Evolutionary conservation across 208 protist species (phyloP).

Genomic region (Trypanosoma platydactyli): DNA sequence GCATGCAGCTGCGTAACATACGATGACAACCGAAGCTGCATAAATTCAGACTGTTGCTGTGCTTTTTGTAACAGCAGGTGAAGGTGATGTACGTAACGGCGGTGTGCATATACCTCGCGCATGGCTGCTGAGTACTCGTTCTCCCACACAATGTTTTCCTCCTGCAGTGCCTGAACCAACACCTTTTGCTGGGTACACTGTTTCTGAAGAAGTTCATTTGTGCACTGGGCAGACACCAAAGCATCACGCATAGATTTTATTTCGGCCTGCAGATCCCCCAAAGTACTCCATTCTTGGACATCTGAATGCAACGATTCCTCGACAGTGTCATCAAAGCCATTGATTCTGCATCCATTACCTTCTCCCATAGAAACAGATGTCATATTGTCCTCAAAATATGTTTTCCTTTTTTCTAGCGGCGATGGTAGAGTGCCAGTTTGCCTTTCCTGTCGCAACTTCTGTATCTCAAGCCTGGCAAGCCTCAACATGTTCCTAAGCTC

Average conservation of each 20-base stretch:
- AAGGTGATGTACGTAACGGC: conserved; percentile 33
- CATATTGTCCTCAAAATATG: too few relatives aligned
- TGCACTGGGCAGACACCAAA: conserved; percentile 39
- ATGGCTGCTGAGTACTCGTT: conserved; percentile 41
- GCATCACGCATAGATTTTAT: conserved; percentile 46
- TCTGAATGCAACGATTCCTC: conserved; percentile 42
- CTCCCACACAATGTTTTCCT: conserved; percentile 77
- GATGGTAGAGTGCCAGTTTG: not conserved
- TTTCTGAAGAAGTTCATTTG: conserved; percentile 37
- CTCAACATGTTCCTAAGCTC: conserved; percentile 78
- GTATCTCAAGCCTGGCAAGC: conserved; percentile 67
- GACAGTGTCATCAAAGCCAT: conserved; percentile 29
- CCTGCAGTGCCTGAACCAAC: conserved; percentile 32
- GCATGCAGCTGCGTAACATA: conserved; percentile 29
- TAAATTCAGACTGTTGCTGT: conserved; percentile 34
- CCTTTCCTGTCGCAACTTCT: conserved; percentile 22
- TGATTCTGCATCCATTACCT: too few relatives aligned
- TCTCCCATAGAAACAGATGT: too few relatives aligned
- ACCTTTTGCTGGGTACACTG: conserved; percentile 43
- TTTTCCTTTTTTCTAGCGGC: not conserved
- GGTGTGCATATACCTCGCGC: conserved; percentile 33
- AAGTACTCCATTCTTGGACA: conserved; percentile 37
- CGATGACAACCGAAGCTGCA: conserved; percentile 37
- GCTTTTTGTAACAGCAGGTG: conserved; percentile 29
- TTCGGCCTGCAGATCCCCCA: conserved; percentile 39